Evolutionary conservation across 2,329 filamentous ascomycete species (phyloP).

Genomic region (Cladosporium austrohemisphaericum): DNA sequence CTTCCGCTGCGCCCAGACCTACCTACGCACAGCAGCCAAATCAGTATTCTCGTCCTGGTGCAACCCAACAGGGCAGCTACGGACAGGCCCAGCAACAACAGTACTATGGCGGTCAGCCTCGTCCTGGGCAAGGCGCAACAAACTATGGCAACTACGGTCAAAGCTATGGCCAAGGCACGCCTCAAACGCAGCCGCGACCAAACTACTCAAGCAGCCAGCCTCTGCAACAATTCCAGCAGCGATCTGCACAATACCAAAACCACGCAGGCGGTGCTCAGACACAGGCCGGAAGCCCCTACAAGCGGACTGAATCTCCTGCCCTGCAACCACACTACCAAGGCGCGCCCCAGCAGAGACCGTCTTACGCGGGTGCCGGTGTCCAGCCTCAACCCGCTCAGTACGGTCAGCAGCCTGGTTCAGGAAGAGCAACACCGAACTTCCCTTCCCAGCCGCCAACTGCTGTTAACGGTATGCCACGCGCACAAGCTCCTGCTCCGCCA

Average conservation of each 20-base stretch:
- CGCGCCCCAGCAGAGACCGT: conserved; percentile 6
- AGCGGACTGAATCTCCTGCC: conserved; percentile 28
- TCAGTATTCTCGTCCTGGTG: conserved; percentile 27
- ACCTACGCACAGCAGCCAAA: conserved; percentile 24
- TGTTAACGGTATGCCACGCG: conserved; percentile 23
- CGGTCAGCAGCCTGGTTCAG: conserved; percentile 26
- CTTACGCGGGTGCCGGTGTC: conserved; percentile 13
- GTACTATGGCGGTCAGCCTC: conserved; percentile 24
- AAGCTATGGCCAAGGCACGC: conserved; percentile 22
- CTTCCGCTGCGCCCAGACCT: conserved; percentile 21
- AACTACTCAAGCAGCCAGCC: conserved; percentile 22
- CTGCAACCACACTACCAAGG: conserved; percentile 17
- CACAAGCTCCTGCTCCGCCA: not conserved
- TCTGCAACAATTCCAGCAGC: conserved; percentile 25
- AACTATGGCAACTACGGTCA: conserved; percentile 20
- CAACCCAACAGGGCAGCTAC: conserved; percentile 22
- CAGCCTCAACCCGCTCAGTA: conserved; percentile 17
- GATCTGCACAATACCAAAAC: conserved; percentile 26
- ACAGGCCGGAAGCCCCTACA: conserved; percentile 17
- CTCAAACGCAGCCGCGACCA: conserved; percentile 24
- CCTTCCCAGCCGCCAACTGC: conserved; percentile 29
- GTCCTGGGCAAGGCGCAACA: conserved; percentile 18
- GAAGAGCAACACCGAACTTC: conserved; percentile 28
- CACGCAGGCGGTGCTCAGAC: conserved; percentile 20
- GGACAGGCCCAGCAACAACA: conserved; percentile 23